phyloP scores from a whole-genome alignment of 2,329 filamentous ascomycete genomes.

The Mycosphaerella arachidis region DNA sequence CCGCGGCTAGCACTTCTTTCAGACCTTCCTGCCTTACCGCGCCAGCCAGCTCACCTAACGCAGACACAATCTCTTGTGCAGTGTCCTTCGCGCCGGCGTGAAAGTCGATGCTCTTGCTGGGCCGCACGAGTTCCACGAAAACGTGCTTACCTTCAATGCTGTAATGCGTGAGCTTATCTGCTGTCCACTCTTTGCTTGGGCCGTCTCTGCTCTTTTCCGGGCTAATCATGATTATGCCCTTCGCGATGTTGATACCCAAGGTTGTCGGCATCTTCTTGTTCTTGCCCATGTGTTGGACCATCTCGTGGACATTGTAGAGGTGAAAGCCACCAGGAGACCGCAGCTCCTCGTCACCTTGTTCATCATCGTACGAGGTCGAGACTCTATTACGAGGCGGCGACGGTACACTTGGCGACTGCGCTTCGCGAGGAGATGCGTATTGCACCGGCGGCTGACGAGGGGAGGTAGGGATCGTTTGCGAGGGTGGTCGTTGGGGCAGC shows the following conservation, averaged over 20 bases:
- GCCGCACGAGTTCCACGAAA: conserved; percentile 85
- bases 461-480: conserved; percentile 40
- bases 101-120: conserved; percentile 93
- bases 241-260: conserved; percentile 84
- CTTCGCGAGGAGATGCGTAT: conserved; percentile 36
- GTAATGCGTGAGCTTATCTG: conserved; percentile 93
- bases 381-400: conserved; percentile 55
- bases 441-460: conserved; percentile 43
- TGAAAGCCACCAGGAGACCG: conserved; percentile 75
- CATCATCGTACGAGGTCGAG: conserved; percentile 33
- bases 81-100: conserved; percentile 97
- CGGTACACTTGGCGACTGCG: conserved; percentile 40
- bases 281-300: conserved; percentile 94
- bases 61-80: conserved; percentile 84
- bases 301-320: conserved; percentile 95
- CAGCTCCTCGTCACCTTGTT: conserved; percentile 40
- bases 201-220: conserved; percentile 81
- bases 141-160: conserved; percentile 97
- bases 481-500: conserved; percentile 60
- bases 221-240: conserved; percentile 83
- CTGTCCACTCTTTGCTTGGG: conserved; percentile 85
- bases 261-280: conserved; percentile 98
- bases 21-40: conserved; percentile 78
- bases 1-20: conserved; percentile 79
- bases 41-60: conserved; percentile 83